Evolutionary conservation across 129 eudicot species (phyloP).

Genomic region (Sambucus nigra): DNA sequence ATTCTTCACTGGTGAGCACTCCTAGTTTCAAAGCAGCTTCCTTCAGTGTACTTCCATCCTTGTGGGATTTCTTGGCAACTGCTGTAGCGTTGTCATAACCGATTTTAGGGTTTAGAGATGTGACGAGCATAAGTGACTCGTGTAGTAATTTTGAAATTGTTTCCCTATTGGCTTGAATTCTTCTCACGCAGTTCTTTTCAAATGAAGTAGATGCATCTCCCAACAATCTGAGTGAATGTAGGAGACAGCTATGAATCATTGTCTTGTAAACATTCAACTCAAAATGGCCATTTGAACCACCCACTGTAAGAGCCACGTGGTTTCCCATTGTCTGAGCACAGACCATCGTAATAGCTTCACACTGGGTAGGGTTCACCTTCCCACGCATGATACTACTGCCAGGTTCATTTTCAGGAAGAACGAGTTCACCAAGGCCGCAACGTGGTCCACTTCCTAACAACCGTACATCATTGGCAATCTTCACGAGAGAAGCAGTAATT

Average conservation of each 20-base stretch:
- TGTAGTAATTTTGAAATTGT: constrained; percentile 76
- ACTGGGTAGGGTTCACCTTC: constrained; percentile 94
- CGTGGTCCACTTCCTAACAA: constrained; percentile 99
- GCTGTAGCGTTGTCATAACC: constrained; percentile 99
- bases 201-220: constrained; percentile 93
- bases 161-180: constrained; percentile 81
- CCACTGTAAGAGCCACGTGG: constrained; percentile 87
- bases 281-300: constrained; percentile 94
- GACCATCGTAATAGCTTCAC: constrained; percentile 97
- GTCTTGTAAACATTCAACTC: constrained; percentile 96
- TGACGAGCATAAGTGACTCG: constrained; percentile 99
- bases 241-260: constrained; percentile 67
- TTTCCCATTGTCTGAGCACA: constrained; percentile 99
- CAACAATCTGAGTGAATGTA: constrained; percentile 81
- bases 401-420: constrained; percentile 98
- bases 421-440: constrained; percentile 95
- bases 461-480: constrained; percentile 91
- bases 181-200: constrained; percentile 92
- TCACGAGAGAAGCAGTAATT: constrained; percentile 83
- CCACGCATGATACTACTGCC: constrained; percentile 99
- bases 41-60: constrained; percentile 89
- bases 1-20: constrained; percentile 74
- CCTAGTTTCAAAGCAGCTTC: constrained; percentile 76
- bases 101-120: constrained; percentile 93
- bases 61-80: constrained; percentile 95